Base-by-base conservation (phyloP, 169 alveolate genomes). In the Toxoplasma gondii region DNA sequence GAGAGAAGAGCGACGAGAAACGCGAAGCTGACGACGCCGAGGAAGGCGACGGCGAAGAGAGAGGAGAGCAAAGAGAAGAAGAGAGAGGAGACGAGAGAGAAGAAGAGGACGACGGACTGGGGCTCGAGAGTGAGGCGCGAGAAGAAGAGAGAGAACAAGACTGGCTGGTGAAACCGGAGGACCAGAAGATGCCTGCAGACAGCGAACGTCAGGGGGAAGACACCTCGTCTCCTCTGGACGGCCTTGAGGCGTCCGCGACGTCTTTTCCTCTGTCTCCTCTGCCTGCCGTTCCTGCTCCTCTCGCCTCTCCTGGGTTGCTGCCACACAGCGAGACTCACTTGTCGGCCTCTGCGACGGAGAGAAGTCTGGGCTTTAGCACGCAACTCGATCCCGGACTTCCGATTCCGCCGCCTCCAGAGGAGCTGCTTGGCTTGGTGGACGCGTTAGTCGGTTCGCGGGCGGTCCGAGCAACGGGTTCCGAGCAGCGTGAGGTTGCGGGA, bases 51-150 rank as follows among this genome's bases (percentile, higher is more conserved):
- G 81, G 1, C 16, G 93, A 39, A 10, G 44, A 38, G 16, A 0
- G 16, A 36, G 69, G 27, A 45, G 24, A 43, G 27, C 64, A 41
- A 10, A 24, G 45, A 9, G 88, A 17, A 19, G 64, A 27, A 10
- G 91, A 91, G 80, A 43, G 45, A 43, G 39, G 34, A 54, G 80
- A 27, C 87, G 45, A 5, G 29, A 43, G 27, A 7, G 44, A 9
- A 0, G 43, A n/a, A 54, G 93, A 58, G 41, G 81, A 49, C 45
- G 78, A 58, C 64, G 93, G 70, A 29, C 87, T 69, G 44, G 93
- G 44, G 54, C 88, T 36, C 64, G 10, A 39, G 64, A 45, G 24
- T 16, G 49, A 24, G 58, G 34, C 4, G 34, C 74, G 74, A 91
- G 49, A 38, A 29, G 49, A 49, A 38, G 49, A 49, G 49, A 81